A percentile compares a stretch with the other conserved stretches of the same genome.
phyloP scores from a whole-genome alignment of 2,329 filamentous ascomycete species.

The Colletotrichum ledebouriae region DNA sequence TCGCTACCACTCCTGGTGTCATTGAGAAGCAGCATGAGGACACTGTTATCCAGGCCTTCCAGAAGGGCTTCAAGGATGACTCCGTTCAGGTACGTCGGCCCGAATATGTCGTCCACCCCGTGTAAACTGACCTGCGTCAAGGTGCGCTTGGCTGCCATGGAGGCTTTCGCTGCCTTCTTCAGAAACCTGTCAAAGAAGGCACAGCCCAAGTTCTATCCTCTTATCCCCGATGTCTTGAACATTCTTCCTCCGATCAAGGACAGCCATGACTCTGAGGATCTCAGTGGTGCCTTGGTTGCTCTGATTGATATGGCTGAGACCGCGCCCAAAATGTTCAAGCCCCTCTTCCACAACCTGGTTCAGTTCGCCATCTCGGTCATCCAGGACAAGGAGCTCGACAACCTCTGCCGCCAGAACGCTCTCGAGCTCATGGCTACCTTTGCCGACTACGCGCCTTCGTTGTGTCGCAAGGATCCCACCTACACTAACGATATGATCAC shows the following conservation, averaged over 20 bases:
- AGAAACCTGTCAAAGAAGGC: slow-evolving; percentile 88
- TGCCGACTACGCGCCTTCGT: slow-evolving; percentile 91
- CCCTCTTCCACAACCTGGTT: slow-evolving; percentile 91
- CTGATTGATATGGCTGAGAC: slow-evolving; percentile 95
- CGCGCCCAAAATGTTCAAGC: slow-evolving; percentile 98
- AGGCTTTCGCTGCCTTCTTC: slow-evolving; percentile 97
- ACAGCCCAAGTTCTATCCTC: slow-evolving; percentile 86
- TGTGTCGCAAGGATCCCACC: slow-evolving; percentile 94
- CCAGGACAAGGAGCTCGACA: slow-evolving; percentile 93
- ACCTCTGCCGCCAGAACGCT: slow-evolving; percentile 92
- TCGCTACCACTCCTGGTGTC: slow-evolving; percentile 92
- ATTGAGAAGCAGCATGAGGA: slow-evolving; percentile 97
- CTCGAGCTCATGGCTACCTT: slow-evolving; percentile 98
- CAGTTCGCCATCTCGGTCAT: slow-evolving; percentile 94
- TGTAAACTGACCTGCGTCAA: slow-evolving; percentile 51
- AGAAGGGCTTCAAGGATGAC: slow-evolving; percentile 91
- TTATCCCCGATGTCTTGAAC: slow-evolving; percentile 93
- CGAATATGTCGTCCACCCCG: not conserved
- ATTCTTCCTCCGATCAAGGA: slow-evolving; percentile 96
- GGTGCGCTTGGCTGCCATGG: slow-evolving; percentile 94
- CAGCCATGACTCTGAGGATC: slow-evolving; percentile 87
- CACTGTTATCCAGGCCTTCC: slow-evolving; percentile 88
- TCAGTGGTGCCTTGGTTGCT: slow-evolving; percentile 89
- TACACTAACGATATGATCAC: slow-evolving; percentile 98
- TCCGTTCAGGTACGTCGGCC: slow-evolving; percentile 74